Evolutionary conservation across 345 rosid species (phyloP), one percentile per base, ranked within the genome.

Genomic region (Trapa incisa): DNA sequence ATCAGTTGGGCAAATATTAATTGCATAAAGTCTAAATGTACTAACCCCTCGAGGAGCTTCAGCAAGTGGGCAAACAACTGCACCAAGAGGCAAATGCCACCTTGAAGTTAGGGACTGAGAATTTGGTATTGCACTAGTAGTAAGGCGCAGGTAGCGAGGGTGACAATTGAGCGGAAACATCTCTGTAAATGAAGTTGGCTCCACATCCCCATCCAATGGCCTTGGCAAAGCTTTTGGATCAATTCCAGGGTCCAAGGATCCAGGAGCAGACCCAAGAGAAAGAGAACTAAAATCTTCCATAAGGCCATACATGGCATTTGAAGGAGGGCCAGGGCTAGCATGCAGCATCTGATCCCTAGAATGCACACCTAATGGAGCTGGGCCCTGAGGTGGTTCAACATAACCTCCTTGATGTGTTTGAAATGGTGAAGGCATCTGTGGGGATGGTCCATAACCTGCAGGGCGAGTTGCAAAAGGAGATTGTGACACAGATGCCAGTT

Each of bases 11-110:
- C 36, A 69, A 63, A 16, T 68, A 48, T 22, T 64, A 33, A 67
- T 47, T 54, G 36, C 36, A 39, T 37, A 22, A n/a, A 50, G 56
- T 68, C 60, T 66, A 70, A 36, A 63, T 63, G 73, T 43, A 81
- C 96, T 76, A 58, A 95, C 99, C 89, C 96, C 96, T 57, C 84
- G 86, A 63, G 98, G 91, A 81, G 89, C 71, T 84, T 91, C 96
- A 13, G 97, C 98, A 72, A 95, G 98, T 73, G 99, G 99, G 73
- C 98, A 87, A 77, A 95, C 98, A 72, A 95, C 91, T 48, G 99
- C 99, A 73, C 98, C 98, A 61, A 95, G 86, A 64, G 98, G 96
- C 74, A 91, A 85, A 82, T 95, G 98, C 99, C 99, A 95, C 87
- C 96, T 86, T 60, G 99, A 86, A 65, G 72, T 84, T 75, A 95